Conservation (phyloP, 2,329 filamentous ascomycete species). For the Aspergillus eucalypticola region DNA sequence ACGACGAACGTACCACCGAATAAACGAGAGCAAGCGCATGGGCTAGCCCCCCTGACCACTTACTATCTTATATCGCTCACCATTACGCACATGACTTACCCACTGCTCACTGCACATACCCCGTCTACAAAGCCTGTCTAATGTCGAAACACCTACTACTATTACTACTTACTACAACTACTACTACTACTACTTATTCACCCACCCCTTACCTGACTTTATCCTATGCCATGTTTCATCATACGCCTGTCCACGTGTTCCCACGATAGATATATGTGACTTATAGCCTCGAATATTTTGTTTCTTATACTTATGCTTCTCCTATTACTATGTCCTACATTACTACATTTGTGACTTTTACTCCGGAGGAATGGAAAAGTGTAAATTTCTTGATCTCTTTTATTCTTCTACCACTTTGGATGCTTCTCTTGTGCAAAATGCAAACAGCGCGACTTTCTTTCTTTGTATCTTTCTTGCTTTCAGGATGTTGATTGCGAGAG, state of each 20-base stretch:
- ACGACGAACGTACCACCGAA: neutral
- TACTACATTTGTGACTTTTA: constrained; percentile 13
- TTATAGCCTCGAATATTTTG: constrained; percentile 25
- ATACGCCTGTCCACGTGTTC: constrained; percentile 23
- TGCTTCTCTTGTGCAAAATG: constrained; percentile 15
- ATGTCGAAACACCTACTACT: constrained; percentile 27
- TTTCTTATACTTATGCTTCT: constrained; percentile 14
- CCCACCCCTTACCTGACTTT: constrained; percentile 14
- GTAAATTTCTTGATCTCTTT: constrained; percentile 8
- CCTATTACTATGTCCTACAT: constrained; percentile 22
- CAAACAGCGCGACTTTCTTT: neutral
- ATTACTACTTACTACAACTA: neutral
- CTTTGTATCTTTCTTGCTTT: neutral
- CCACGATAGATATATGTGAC: constrained; percentile 33
- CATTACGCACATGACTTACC: constrained; percentile 10
- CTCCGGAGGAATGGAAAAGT: constrained; percentile 23
- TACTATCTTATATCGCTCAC: constrained; percentile 3
- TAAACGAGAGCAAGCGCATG: neutral
- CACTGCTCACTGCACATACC: constrained; percentile 20
- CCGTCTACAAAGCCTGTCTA: constrained; percentile 15
- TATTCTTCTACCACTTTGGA: constrained; percentile 19
- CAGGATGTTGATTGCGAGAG: neutral
- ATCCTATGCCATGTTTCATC: constrained; percentile 14
- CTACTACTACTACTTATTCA: neutral
- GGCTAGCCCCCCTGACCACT: neutral